A percentile compares a stretch with the other conserved stretches of the same genome.
These are phyloP conservation scores for Serendipita vermifera DNA, from an alignment of 768 basidiomycete species.

Conservation along the genomic window DNA sequence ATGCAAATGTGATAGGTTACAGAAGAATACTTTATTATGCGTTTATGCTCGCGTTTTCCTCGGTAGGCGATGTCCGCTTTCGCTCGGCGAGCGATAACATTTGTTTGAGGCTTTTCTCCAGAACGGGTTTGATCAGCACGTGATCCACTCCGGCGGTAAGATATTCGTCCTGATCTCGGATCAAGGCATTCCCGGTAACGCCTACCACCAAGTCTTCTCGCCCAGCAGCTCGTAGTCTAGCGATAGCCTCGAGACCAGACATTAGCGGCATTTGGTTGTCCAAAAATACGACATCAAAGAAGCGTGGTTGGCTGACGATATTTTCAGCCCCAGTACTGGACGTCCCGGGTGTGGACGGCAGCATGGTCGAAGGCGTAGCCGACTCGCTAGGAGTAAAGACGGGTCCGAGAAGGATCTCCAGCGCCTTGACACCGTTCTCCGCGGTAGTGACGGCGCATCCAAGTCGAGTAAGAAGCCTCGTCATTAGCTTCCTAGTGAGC, in stretches of 20 bases:
- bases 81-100: slow-evolving; percentile 15
- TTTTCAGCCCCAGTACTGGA: neutral
- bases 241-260: slow-evolving; percentile 57
- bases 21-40: too few species aligned
- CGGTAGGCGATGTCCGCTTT: slow-evolving; percentile 13
- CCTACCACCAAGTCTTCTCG: slow-evolving; percentile 71
- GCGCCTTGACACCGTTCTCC: slow-evolving; percentile 69
- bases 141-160: slow-evolving; percentile 61
- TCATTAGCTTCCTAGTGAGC: slow-evolving; percentile 70
- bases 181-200: slow-evolving; percentile 48
- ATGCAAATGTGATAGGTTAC: too few species aligned
- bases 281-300: slow-evolving; percentile 38
- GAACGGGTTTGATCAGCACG: slow-evolving; percentile 68
- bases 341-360: slow-evolving; percentile 4
- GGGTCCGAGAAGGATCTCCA: slow-evolving; percentile 52
- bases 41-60: too few species aligned
- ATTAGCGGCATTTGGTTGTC: slow-evolving; percentile 77
- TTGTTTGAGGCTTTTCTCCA: slow-evolving; percentile 18
- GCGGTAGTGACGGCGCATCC: slow-evolving; percentile 70
- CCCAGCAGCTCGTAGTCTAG: slow-evolving; percentile 49
- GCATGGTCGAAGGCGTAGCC: neutral
- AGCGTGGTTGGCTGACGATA: slow-evolving; percentile 12
- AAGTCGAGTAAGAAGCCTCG: slow-evolving; percentile 58
- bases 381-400: slow-evolving; percentile 2
- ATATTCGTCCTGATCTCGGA: slow-evolving; percentile 61